Conservation (phyloP, 2,329 filamentous ascomycete genomes). For the Ophiostoma perfectum region DNA sequence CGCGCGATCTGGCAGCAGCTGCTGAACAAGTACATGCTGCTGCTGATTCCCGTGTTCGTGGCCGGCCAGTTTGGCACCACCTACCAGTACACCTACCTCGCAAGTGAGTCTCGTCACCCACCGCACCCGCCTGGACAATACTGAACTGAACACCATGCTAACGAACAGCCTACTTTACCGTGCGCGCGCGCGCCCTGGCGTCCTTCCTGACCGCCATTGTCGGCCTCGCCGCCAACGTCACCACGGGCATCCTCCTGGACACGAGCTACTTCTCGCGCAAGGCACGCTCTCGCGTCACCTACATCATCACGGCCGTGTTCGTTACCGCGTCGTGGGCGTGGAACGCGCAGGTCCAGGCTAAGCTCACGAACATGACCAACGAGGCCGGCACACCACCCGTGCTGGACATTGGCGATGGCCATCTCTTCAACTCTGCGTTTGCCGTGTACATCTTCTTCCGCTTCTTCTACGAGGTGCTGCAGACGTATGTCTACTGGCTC, state of each 20-base stretch:
- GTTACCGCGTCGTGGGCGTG: not conserved
- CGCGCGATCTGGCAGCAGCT: conserved; percentile 1
- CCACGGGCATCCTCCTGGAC: not conserved
- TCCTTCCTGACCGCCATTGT: not conserved
- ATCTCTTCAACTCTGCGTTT: not conserved
- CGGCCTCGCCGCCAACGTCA: not conserved
- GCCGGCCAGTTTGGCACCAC: conserved; percentile 8
- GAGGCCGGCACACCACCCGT: not conserved
- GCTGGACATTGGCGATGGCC: not conserved
- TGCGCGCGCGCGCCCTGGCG: not conserved
- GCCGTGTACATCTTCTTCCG: conserved; percentile 7
- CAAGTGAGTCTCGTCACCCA: not conserved
- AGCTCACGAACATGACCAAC: not conserved
- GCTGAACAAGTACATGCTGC: conserved; percentile 1
- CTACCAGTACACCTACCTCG: conserved; percentile 3
- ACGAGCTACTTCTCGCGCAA: not conserved
- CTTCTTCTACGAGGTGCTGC: conserved; percentile 6
- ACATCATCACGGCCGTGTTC: not conserved
- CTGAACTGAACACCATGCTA: not conserved
- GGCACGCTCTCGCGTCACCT: not conserved
- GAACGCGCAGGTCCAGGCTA: not conserved
- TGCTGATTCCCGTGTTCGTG: conserved; percentile 2
- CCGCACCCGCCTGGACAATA: too few species aligned
- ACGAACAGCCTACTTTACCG: conserved; percentile 1
- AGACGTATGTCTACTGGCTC: conserved; percentile 6